Evolutionary conservation across 805 yeast species (phyloP).

Genomic region (Teunomyces gatunensis): DNA sequence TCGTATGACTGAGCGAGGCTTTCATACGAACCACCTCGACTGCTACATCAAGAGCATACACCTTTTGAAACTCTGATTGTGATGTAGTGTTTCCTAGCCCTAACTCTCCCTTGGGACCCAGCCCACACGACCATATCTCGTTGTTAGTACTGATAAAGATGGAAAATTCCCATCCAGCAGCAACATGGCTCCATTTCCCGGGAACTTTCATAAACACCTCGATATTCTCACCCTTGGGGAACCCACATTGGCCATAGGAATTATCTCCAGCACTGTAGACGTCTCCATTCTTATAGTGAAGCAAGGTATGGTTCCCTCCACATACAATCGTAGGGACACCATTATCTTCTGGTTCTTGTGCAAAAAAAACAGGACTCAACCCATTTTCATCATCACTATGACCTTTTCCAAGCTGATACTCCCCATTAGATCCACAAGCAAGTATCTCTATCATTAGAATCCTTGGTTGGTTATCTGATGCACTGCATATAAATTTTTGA

Average conservation of each 20-base stretch:
- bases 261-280: slow-evolving; percentile 63
- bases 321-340: slow-evolving; percentile 42
- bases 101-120: slow-evolving; percentile 71
- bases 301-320: slow-evolving; percentile 86
- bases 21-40: slow-evolving; percentile 13
- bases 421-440: slow-evolving; percentile 85
- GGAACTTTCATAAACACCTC: slow-evolving; percentile 16
- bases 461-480: not conserved
- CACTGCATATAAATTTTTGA: not conserved
- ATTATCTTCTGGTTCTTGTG: slow-evolving; percentile 7
- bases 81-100: slow-evolving; percentile 42
- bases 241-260: slow-evolving; percentile 52
- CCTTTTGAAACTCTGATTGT: slow-evolving; percentile 8
- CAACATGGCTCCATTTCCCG: slow-evolving; percentile 43
- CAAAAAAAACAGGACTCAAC: slow-evolving; percentile 17
- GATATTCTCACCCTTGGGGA: slow-evolving; percentile 6
- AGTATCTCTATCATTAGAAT: slow-evolving; percentile 25
- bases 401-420: slow-evolving; percentile 65
- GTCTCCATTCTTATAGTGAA: slow-evolving; percentile 53
- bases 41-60: not conserved
- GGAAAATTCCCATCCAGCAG: slow-evolving; percentile 82
- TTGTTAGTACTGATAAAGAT: slow-evolving; percentile 44
- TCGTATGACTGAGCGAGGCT: slow-evolving; percentile 47
- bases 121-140: slow-evolving; percentile 54
- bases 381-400: slow-evolving; percentile 44